Base-by-base conservation (phyloP, 257 asterid genomes). In the Paulownia fortunei region DNA sequence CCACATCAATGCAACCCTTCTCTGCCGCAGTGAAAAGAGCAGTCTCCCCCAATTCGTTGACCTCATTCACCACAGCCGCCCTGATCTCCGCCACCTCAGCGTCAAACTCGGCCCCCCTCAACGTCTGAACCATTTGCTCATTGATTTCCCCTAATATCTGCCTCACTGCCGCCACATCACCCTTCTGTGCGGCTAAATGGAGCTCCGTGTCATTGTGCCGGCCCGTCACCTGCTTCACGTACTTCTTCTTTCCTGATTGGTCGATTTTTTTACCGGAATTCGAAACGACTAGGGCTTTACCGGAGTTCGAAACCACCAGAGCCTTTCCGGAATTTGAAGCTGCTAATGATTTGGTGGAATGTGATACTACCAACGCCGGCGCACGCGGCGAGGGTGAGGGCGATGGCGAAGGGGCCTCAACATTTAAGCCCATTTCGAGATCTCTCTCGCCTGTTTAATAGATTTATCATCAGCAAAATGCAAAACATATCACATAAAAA, bases 191-290 rank as follows among this genome's bases (percentile, higher is more conserved):
- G 0, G 98, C 98, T 73, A 93, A 82, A 82, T 93, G 98, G 58
- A 93, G 89, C 84, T 90, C 98, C 23, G 98, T 93, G 39, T 93
- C 98, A 3, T 93, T 92, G 89, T 91, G 94, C 82, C 92, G 83
- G 0, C 98, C 98, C 4, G 97, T 92, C 37, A 93, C 98, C 83
- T 93, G 98, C 88, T 86, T 93, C 83, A 93, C 98, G 60, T 93
- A 92, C 88, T 91, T 93, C 85, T 88, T 87, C 81, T 86, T 89
- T 13, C 93, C 93, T 15, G 87, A 76, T 67, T 81, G 90, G 61
- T 90, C 73, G 82, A 88, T 9, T 55, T 78, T 52, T 39, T 82
- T 87, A 16, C 90, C 87, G 3, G 89, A 88, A 76, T 84, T 88
- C 23, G 92, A 88, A 42, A 82, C 84, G 11, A 86, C 62, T 67